phyloP scores from a whole-genome alignment of 2,329 filamentous ascomycete species.

The Sarocladium oryzae region DNA sequence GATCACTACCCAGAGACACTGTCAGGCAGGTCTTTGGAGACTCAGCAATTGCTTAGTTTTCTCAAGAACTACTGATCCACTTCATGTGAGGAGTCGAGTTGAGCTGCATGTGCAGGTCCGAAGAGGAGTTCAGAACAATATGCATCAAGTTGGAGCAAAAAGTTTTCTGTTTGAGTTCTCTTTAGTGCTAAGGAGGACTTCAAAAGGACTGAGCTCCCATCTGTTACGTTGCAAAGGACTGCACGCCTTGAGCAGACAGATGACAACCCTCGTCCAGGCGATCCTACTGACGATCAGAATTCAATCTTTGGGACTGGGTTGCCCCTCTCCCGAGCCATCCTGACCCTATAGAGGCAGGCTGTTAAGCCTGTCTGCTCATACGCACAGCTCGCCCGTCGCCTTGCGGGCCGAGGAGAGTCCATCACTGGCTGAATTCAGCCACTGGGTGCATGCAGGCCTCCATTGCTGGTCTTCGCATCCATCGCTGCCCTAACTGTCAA shows the following conservation, averaged over 20 bases:
- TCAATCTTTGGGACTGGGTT: neutral
- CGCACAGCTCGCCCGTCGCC: slow-evolving; percentile 3
- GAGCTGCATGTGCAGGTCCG: neutral
- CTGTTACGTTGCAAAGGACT: no score
- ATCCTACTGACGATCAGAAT: slow-evolving; percentile 4
- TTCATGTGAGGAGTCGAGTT: no score
- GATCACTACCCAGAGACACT: no score
- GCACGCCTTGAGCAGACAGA: no score
- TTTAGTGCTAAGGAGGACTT: no score
- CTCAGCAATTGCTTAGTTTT: neutral
- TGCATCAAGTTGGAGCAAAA: no score
- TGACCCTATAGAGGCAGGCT: neutral
- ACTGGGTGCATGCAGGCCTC: neutral
- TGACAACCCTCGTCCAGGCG: slow-evolving; percentile 1
- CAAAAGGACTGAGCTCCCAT: neutral
- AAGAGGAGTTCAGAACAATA: neutral
- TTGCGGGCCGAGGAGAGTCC: neutral
- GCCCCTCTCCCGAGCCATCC: slow-evolving; percentile 7
- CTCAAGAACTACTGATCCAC: slow-evolving; percentile 1
- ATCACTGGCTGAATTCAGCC: neutral
- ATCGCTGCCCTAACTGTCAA: neutral
- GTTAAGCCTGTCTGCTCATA: slow-evolving; percentile 8
- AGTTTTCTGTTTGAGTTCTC: no score
- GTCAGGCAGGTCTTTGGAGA: no score
- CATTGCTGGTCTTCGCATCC: neutral